phyloP scores from a whole-genome alignment of 2,329 filamentous ascomycete genomes.

The Karstenula rhodostoma region DNA sequence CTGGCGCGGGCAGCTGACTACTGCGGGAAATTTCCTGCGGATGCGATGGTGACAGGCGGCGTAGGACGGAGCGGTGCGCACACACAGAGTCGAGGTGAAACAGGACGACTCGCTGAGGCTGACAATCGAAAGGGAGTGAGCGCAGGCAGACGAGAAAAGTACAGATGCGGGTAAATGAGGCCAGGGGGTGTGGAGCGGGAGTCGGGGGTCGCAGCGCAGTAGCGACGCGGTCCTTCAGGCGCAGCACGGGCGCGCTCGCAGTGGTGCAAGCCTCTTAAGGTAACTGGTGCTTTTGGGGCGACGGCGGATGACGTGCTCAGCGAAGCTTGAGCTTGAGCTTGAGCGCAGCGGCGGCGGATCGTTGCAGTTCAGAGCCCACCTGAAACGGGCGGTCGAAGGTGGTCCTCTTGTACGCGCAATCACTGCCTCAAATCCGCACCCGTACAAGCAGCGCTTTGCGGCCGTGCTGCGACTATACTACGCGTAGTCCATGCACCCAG shows the following conservation, averaged over 20 bases:
- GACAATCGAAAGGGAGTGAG: constrained; percentile 28
- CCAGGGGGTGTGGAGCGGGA: constrained; percentile 45
- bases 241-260: constrained; percentile 21
- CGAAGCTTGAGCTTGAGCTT: constrained; percentile 5
- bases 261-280: background rate
- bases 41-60: constrained; percentile 35
- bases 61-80: constrained; percentile 34
- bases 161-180: constrained; percentile 37
- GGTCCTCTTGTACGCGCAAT: constrained; percentile 43
- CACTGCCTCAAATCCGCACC: constrained; percentile 12
- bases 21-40: constrained; percentile 28
- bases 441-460: background rate
- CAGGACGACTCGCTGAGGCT: constrained; percentile 16
- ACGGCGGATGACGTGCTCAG: constrained; percentile 22
- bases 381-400: constrained; percentile 46
- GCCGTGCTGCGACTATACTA: constrained; percentile 12
- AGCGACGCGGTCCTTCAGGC: constrained; percentile 23
- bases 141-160: constrained; percentile 29
- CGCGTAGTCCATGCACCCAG: constrained; percentile 15
- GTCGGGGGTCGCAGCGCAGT: constrained; percentile 22
- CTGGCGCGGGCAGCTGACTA: constrained; percentile 34
- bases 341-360: constrained; percentile 17
- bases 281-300: background rate
- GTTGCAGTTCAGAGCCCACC: constrained; percentile 22
- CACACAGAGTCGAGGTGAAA: constrained; percentile 24